Percentiles rank a stretch among this genome's conserved stretches.
Evolutionary conservation across 768 basidiomycete species (phyloP).

Genomic region (Pleurotus pulmonarius): DNA sequence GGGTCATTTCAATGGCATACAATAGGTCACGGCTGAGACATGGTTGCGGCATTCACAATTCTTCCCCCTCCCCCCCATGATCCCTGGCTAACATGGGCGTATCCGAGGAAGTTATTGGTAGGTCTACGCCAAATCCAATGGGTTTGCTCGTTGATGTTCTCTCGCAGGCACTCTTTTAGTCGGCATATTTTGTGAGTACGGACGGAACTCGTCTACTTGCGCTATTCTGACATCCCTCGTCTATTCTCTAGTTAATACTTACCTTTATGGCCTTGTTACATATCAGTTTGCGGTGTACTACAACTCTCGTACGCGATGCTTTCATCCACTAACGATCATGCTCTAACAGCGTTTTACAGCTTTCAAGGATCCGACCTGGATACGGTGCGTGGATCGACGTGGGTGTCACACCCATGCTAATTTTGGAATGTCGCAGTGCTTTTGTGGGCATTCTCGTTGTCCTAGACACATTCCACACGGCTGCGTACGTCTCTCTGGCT

Average conservation of each 20-base stretch:
- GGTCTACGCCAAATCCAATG: background rate
- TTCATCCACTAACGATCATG: background rate
- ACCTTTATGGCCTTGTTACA: slow-evolving; percentile 13
- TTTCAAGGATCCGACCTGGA: slow-evolving; percentile 8
- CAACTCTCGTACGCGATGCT: slow-evolving; percentile 6
- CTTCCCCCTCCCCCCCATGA: too few relatives aligned
- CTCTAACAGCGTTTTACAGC: background rate
- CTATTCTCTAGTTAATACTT: slow-evolving; percentile 12
- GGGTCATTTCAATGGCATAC: too few relatives aligned
- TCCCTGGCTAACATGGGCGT: background rate
- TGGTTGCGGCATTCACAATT: too few relatives aligned
- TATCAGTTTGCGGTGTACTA: slow-evolving; percentile 12
- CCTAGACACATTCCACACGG: slow-evolving; percentile 10
- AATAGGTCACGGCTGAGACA: too few relatives aligned
- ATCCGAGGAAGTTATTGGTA: background rate
- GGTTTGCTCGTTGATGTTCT: background rate
- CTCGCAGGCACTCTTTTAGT: slow-evolving; percentile 17
- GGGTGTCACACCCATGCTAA: background rate
- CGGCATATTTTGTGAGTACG: slow-evolving; percentile 17
- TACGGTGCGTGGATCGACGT: slow-evolving; percentile 1
- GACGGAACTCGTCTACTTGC: background rate
- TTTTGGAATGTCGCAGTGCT: background rate
- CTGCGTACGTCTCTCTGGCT: background rate
- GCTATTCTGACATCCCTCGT: background rate
- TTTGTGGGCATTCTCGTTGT: slow-evolving; percentile 5